phyloP scores from a whole-genome alignment of 306 rosid species.

The Albizia julibrissin region DNA sequence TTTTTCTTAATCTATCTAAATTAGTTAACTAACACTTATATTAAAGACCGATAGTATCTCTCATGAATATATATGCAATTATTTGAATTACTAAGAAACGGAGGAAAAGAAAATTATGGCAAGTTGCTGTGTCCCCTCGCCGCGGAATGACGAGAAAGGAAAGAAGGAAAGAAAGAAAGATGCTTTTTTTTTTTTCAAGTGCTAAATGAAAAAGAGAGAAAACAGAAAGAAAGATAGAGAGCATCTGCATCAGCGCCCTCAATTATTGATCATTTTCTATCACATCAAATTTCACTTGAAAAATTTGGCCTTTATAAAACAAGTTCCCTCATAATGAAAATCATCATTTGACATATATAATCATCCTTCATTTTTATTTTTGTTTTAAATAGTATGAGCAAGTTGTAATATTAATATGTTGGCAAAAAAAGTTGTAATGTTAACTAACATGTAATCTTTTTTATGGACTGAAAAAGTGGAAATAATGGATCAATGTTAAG shows the following conservation, averaged over 20 bases:
- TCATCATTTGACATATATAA: not conserved
- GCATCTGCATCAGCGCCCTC: not conserved
- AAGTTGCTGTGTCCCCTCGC: not conserved
- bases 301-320: not conserved
- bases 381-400: not conserved
- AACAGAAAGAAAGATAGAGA: not conserved
- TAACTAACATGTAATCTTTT: not conserved
- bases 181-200: not conserved
- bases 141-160: not conserved
- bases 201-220: not conserved
- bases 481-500: not conserved
- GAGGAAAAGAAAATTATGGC: not conserved
- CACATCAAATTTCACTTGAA: not conserved
- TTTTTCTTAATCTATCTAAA: no score
- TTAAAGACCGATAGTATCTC: no score
- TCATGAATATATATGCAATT: not conserved
- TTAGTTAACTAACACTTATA: no score
- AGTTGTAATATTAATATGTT: not conserved
- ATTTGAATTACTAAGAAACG: not conserved
- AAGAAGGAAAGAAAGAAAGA: not conserved
- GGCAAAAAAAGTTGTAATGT: not conserved
- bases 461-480: not conserved
- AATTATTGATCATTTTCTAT: constrained; percentile 6
- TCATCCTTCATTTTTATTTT: not conserved
- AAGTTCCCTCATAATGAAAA: not conserved